phyloP scores from a whole-genome alignment of 768 basidiomycete genomes.

The Lenzites betulinus region DNA sequence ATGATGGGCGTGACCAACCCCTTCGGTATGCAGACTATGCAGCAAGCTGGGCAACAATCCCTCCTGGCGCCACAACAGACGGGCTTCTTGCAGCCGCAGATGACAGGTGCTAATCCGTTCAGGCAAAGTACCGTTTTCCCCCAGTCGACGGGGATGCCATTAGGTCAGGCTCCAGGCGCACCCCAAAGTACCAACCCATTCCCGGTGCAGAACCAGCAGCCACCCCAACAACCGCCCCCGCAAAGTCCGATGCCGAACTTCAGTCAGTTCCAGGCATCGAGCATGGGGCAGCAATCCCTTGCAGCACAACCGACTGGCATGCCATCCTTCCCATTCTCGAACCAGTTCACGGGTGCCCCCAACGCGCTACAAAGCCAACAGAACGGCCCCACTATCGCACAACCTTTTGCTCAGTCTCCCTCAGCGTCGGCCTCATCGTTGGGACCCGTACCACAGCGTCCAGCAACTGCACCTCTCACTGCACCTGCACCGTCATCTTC shows the following conservation, averaged over 20 bases:
- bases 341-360: constrained; percentile 11
- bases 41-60: constrained; percentile 39
- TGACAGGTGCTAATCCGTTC: constrained; percentile 49
- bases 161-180: constrained; percentile 10
- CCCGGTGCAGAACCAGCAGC: constrained; percentile 40
- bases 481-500: constrained; percentile 35
- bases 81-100: constrained; percentile 49
- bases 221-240: constrained; percentile 37
- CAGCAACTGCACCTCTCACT: constrained; percentile 73
- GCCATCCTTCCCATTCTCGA: constrained; percentile 20
- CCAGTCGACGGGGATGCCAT: constrained; percentile 35
- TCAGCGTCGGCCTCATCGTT: constrained; percentile 28
- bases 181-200: constrained; percentile 25
- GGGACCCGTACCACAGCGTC: constrained; percentile 49
- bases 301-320: constrained; percentile 8
- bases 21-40: constrained; percentile 41
- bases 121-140: constrained; percentile 50
- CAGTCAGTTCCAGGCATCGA: constrained; percentile 28
- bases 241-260: constrained; percentile 64
- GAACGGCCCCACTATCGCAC: constrained; percentile 12
- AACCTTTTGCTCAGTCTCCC: constrained; percentile 22
- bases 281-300: constrained; percentile 4
- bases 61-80: constrained; percentile 60
- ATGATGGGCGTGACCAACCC: constrained; percentile 43
- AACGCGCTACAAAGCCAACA: constrained; percentile 15